phyloP scores from a whole-genome alignment of 169 alveolate species.

The Eimeria sp. region DNA sequence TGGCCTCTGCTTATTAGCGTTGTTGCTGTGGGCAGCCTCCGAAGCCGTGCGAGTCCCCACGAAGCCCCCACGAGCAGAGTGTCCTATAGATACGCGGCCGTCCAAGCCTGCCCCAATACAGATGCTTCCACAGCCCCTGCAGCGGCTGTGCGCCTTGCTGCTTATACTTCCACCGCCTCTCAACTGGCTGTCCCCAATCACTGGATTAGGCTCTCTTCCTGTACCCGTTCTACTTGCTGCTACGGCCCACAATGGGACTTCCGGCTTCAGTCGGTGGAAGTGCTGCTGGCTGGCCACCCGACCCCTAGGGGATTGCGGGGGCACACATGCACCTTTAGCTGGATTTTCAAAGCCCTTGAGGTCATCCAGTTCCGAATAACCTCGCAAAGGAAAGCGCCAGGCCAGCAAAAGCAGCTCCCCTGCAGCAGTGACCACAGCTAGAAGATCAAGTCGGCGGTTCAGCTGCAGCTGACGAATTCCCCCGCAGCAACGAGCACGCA shows the following conservation, averaged over 20 bases:
- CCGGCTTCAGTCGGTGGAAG: conserved; percentile 3
- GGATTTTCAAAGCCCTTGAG: no score
- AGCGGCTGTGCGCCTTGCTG: conserved; percentile 1
- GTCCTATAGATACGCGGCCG: conserved; percentile 53
- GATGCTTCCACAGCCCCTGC: conserved; percentile 58
- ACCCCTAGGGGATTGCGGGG: neutral
- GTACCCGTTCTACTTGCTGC: neutral
- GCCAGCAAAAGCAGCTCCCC: conserved; percentile 68
- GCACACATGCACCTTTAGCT: neutral
- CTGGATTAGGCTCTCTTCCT: neutral
- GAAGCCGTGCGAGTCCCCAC: neutral
- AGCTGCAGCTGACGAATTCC: conserved; percentile 66
- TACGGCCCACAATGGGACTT: neutral
- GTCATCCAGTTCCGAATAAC: neutral
- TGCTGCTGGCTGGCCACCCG: neutral
- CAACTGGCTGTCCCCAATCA: neutral
- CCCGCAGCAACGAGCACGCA: conserved; percentile 12
- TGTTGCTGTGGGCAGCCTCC: neutral
- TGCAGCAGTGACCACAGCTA: conserved; percentile 70
- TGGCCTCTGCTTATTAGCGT: neutral
- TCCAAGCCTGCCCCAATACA: conserved; percentile 16
- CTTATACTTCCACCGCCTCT: neutral
- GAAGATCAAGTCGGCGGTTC: conserved; percentile 40
- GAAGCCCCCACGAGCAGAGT: conserved; percentile 7
- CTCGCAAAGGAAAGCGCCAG: conserved; percentile 73